Evolutionary conservation across 2,329 filamentous ascomycete genomes (phyloP).

Genomic region (Penicillium thymicola): DNA sequence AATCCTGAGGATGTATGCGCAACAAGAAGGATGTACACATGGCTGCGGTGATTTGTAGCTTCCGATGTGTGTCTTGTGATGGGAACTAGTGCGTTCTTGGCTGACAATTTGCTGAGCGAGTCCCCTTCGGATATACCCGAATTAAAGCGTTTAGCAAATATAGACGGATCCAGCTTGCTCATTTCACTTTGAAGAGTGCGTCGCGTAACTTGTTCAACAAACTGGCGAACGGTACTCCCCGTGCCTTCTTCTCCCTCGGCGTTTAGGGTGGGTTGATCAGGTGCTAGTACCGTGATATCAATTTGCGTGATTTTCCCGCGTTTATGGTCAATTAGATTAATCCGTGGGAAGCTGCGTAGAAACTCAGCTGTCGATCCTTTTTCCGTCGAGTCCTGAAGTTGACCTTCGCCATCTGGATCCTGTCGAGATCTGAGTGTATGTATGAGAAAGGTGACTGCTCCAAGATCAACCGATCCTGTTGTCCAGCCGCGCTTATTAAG

Average conservation of each 20-base stretch:
- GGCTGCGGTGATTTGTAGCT: slow-evolving; percentile 43
- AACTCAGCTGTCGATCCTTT: background rate
- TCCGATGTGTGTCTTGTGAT: slow-evolving; percentile 39
- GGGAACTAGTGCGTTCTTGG: slow-evolving; percentile 10
- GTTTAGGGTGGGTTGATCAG: slow-evolving; percentile 20
- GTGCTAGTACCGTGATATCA: slow-evolving; percentile 40
- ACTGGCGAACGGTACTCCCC: slow-evolving; percentile 22
- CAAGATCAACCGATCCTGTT: slow-evolving; percentile 45
- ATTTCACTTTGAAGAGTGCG: slow-evolving; percentile 19
- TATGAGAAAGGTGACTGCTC: slow-evolving; percentile 50
- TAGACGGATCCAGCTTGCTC: slow-evolving; percentile 12
- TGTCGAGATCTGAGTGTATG: slow-evolving; percentile 35
- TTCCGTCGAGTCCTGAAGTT: background rate
- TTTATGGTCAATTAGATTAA: slow-evolving; percentile 30
- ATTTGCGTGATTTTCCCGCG: slow-evolving; percentile 35
- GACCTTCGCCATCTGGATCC: background rate
- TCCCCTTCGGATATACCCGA: background rate
- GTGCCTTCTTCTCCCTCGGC: background rate
- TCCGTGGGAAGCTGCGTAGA: slow-evolving; percentile 27
- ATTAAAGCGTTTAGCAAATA: slow-evolving; percentile 8
- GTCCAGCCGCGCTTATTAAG: slow-evolving; percentile 55
- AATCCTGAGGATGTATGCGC: slow-evolving; percentile 50
- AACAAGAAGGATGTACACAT: slow-evolving; percentile 55
- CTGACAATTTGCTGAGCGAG: background rate
- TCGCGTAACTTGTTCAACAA: slow-evolving; percentile 21